A percentile compares a stretch with the other conserved stretches of the same genome.
Conservation (phyloP, 352 stramenopile species). For the Phytophthora foliorum region DNA sequence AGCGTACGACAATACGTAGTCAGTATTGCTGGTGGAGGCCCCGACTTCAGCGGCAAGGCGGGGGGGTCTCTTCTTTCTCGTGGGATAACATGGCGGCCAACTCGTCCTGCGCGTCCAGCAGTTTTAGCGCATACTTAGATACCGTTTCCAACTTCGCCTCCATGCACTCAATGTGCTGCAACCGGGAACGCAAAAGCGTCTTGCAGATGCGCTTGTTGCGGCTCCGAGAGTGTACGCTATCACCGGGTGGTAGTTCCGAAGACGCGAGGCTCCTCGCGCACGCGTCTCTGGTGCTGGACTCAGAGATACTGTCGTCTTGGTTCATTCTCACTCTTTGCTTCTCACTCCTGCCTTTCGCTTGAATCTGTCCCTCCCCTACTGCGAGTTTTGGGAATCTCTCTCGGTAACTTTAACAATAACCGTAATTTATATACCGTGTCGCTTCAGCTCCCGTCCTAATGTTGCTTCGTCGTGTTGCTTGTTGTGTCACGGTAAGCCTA, state of each 20-base stretch:
- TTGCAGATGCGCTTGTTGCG: neutral
- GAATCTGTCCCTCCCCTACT: too few species aligned
- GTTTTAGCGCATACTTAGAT: neutral
- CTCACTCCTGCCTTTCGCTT: too few species aligned
- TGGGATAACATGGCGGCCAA: neutral
- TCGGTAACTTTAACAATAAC: conserved; percentile 13
- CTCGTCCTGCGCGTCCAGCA: neutral
- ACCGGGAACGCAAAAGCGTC: neutral
- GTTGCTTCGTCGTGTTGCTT: conserved; percentile 5
- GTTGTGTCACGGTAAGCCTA: neutral
- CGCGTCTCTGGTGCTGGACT: too few species aligned
- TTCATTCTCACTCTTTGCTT: too few species aligned
- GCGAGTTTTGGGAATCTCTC: neutral
- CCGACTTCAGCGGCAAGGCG: neutral
- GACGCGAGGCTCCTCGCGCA: too few species aligned
- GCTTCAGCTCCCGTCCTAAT: neutral
- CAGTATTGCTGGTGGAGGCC: neutral
- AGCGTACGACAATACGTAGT: neutral
- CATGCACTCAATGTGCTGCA: neutral
- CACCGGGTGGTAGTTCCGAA: too few species aligned
- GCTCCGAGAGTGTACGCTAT: too few species aligned
- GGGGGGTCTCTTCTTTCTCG: neutral
- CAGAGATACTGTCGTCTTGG: too few species aligned
- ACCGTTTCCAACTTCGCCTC: neutral
- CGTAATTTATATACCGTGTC: conserved; percentile 12